Percentiles rank a stretch among this genome's conserved stretches.
These are phyloP conservation scores for Amphirosellinia nigrospora DNA, from an alignment of 495 filamentous ascomycete genomes.

Conservation along the genomic window DNA sequence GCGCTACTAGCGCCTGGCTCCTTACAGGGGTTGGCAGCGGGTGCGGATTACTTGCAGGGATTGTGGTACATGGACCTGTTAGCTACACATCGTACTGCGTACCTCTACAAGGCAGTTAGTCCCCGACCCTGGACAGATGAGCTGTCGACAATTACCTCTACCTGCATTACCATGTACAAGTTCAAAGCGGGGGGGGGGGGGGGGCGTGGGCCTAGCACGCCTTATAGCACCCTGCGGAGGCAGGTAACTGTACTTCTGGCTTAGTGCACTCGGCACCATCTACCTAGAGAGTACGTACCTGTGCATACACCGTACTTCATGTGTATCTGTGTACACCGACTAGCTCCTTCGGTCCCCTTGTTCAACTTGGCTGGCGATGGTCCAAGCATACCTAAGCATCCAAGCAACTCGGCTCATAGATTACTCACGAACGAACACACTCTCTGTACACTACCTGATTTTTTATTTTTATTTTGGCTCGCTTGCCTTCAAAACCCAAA, in stretches of 20 bases:
- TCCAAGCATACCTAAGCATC: background rate
- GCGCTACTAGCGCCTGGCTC: conserved; percentile 12
- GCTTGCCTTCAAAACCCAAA: background rate
- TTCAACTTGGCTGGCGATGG: background rate
- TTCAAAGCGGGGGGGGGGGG: background rate
- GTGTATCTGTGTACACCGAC: conserved; percentile 11
- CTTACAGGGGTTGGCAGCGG: conserved; percentile 22
- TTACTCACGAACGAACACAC: background rate
- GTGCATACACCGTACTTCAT: conserved; percentile 6
- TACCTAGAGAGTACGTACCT: conserved; percentile 6
- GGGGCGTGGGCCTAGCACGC: conserved; percentile 6
- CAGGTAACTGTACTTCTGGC: background rate
- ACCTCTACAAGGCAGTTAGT: conserved; percentile 12
- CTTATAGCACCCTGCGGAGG: background rate
- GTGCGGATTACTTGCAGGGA: conserved; percentile 26
- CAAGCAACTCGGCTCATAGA: conserved; percentile 5
- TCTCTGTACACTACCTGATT: background rate
- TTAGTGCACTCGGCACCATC: background rate
- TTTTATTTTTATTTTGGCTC: too few relatives aligned
- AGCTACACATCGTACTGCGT: conserved; percentile 6
- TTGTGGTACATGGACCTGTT: conserved; percentile 18
- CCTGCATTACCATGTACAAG: background rate
- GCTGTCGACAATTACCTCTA: conserved; percentile 6
- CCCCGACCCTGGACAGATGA: background rate
- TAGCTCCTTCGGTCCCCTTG: conserved; percentile 7